phyloP scores from a whole-genome alignment of 2,329 filamentous ascomycete genomes.

The Tolypocladium pustulatum region DNA sequence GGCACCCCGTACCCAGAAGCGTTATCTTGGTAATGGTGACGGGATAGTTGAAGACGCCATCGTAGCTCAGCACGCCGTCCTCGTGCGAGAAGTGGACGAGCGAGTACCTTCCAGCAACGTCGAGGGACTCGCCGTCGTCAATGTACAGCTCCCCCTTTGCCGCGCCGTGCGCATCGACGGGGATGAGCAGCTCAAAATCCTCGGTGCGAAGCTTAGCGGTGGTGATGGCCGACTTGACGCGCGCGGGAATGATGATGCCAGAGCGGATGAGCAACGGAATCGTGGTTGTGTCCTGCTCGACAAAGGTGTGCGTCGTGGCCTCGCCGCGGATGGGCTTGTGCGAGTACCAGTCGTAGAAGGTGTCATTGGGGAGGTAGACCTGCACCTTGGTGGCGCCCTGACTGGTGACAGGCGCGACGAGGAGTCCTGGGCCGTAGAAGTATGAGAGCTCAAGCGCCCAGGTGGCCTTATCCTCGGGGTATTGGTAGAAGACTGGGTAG shows the following conservation, averaged over 20 bases:
- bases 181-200: constrained; percentile 62
- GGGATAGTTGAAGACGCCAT: constrained; percentile 43
- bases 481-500: constrained; percentile 62
- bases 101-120: constrained; percentile 43
- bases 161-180: constrained; percentile 48
- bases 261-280: constrained; percentile 61
- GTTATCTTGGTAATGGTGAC: constrained; percentile 37
- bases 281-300: constrained; percentile 26
- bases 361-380: constrained; percentile 37
- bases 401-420: constrained; percentile 38
- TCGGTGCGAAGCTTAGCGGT: constrained; percentile 52
- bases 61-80: constrained; percentile 36
- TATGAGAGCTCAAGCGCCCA: constrained; percentile 38
- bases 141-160: constrained; percentile 63
- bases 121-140: constrained; percentile 63
- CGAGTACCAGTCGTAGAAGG: constrained; percentile 45
- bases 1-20: constrained; percentile 27
- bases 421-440: constrained; percentile 36
- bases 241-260: constrained; percentile 53
- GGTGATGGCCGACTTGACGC: constrained; percentile 47
- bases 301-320: constrained; percentile 22
- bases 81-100: constrained; percentile 48
- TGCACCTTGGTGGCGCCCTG: constrained; percentile 31
- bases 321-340: constrained; percentile 29
- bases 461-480: constrained; percentile 40